Evolutionary conservation across 345 rosid species (phyloP), one percentile per base, ranked within the genome.

Genomic region (Acer negundo): DNA sequence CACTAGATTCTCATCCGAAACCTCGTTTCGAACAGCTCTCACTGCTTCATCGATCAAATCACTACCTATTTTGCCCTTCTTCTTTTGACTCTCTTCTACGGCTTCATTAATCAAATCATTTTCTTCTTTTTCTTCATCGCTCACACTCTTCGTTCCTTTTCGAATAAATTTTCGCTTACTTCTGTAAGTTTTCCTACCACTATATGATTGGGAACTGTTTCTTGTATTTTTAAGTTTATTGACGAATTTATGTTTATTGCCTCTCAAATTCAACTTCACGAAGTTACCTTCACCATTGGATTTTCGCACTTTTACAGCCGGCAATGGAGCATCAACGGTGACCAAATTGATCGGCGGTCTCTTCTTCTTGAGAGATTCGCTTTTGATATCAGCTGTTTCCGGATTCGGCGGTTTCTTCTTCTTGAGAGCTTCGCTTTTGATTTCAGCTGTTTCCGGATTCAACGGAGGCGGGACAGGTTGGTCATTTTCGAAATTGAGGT

Each of bases 201-300:
- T 76, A 20, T 69, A 70, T 4, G 85, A 83, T 13, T 80, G 75
- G 58, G 49, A 77, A 51, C 80, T 77, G 15, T 76, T 77, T 17
- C 62, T 75, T 46, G 15, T 62, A n/a, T 82, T 81, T 24, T 83
- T 84, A 68, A 89, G 87, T 85, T 87, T 87, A 42, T 62, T 77
- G 0, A 75, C 72, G 77, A 93, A 96, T 86, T 87, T 96, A 75
- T 92, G 88, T 22, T 85, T 87, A 61, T 76, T 77, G 20, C 87
- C 80, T n/a, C 81, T 93, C 77, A 92, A 69, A 73, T 94, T 91
- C 49, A 91, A 85, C 87, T 83, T 94, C 46, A 96, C 98, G 72
- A 96, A 96, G 82, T 96, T 96, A 68, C 99, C 99, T 79, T 94
- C 97, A 23, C 80, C 82, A 59, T 85, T 84, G 40, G 80, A 68